Conservation (phyloP, 1,284 basidiomycete genomes). For the Hortiboletus rubellus region DNA sequence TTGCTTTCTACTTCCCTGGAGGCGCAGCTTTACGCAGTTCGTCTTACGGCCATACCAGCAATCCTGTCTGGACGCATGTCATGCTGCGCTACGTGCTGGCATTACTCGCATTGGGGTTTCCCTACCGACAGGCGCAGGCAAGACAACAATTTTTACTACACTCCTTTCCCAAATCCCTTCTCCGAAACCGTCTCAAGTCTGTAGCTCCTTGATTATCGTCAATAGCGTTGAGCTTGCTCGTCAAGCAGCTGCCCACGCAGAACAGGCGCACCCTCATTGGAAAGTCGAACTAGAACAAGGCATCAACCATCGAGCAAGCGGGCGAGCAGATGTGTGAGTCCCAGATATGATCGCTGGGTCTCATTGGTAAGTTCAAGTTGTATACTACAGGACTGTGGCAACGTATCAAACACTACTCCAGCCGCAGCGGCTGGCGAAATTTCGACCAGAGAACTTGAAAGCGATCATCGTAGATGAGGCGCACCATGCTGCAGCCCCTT, state of each 20-base stretch:
- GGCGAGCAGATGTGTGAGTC: conserved; percentile 81
- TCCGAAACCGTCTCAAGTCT: conserved; percentile 46
- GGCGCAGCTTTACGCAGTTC: conserved; percentile 15
- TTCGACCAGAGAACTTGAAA: conserved; percentile 71
- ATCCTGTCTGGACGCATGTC: conserved; percentile 80
- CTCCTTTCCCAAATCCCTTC: conserved; percentile 64
- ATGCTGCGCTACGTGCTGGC: conserved; percentile 63
- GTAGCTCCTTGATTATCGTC: conserved; percentile 77
- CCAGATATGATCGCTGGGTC: not conserved
- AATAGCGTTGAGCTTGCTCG: conserved; percentile 86
- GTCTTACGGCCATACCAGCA: conserved; percentile 87
- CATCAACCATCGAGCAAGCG: conserved; percentile 70
- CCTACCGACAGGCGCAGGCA: conserved; percentile 89
- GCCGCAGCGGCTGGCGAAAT: conserved; percentile 72
- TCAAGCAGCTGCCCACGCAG: conserved; percentile 81
- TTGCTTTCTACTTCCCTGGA: not conserved
- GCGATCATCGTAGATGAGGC: conserved; percentile 92
- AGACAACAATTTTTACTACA: conserved; percentile 90
- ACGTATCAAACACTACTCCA: conserved; percentile 89
- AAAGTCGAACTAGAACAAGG: conserved; percentile 94
- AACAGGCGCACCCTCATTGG: conserved; percentile 68
- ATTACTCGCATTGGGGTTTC: conserved; percentile 87
- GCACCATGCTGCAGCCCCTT: conserved; percentile 91
- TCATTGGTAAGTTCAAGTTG: not conserved
- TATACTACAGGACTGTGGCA: conserved; percentile 71